These are phyloP conservation scores for Phanerodontia chrysosporium DNA, from an alignment of 768 basidiomycete genomes.

Conservation along the genomic window DNA sequence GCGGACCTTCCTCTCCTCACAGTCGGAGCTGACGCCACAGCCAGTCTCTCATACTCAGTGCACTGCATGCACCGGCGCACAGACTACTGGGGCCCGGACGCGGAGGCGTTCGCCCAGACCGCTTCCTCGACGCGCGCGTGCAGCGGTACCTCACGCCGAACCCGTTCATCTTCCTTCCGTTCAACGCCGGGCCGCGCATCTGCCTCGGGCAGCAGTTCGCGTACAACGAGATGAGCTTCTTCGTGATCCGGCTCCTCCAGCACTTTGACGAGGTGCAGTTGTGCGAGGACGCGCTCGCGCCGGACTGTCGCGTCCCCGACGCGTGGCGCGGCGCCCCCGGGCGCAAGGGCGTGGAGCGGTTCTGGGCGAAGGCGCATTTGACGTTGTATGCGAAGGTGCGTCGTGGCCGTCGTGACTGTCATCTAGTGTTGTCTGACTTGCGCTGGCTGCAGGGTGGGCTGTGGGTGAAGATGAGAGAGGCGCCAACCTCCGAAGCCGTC, in stretches of 20 bases:
- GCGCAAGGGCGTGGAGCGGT: constrained; percentile 37
- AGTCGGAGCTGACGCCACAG: not conserved
- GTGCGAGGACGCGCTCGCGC: constrained; percentile 32
- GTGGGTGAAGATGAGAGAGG: constrained; percentile 25
- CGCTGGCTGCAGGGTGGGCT: constrained; percentile 20
- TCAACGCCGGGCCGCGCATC: constrained; percentile 65
- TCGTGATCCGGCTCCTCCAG: constrained; percentile 49
- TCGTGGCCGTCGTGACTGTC: not conserved
- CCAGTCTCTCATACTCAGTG: constrained; percentile 23
- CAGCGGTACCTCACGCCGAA: constrained; percentile 52
- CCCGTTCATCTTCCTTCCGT: constrained; percentile 67
- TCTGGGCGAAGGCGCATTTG: constrained; percentile 35
- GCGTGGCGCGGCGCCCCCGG: constrained; percentile 31
- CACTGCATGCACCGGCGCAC: constrained; percentile 35
- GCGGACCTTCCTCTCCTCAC: constrained; percentile 8
- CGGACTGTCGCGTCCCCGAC: constrained; percentile 26
- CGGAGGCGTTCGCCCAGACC: constrained; percentile 52
- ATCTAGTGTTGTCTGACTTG: not conserved
- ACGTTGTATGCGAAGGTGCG: constrained; percentile 37
- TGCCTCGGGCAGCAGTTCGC: constrained; percentile 58
- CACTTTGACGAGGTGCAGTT: constrained; percentile 39
- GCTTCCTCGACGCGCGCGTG: constrained; percentile 57
- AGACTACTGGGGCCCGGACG: constrained; percentile 57
- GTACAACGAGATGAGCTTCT: constrained; percentile 53
- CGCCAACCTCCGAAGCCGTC: not conserved